Conservation (phyloP, 2,329 filamentous ascomycete genomes). For the Phialemonium atrogriseum region DNA sequence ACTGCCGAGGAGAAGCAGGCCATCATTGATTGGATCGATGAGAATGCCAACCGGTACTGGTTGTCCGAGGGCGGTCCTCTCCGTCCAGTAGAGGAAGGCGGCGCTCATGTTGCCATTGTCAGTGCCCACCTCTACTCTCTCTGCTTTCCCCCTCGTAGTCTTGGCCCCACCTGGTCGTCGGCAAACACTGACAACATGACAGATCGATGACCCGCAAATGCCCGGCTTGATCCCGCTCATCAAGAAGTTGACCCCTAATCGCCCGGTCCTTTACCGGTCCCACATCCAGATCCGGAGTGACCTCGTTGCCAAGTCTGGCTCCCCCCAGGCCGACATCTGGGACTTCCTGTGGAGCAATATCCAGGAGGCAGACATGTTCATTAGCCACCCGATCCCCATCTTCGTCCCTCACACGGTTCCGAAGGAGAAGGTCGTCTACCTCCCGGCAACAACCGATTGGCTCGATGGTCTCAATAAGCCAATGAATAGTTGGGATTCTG, state of each 20-base stretch:
- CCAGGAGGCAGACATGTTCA: constrained; percentile 65
- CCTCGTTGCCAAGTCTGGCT: constrained; percentile 52
- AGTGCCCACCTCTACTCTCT: constrained; percentile 11
- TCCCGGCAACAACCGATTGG: constrained; percentile 79
- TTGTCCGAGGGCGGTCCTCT: constrained; percentile 59
- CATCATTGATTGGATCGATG: constrained; percentile 64
- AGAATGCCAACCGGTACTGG: constrained; percentile 72
- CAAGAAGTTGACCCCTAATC: constrained; percentile 60
- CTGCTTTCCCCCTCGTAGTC: too few relatives aligned
- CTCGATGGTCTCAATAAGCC: constrained; percentile 74
- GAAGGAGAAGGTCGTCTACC: constrained; percentile 58
- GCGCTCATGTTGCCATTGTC: constrained; percentile 65
- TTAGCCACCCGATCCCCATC: constrained; percentile 69
- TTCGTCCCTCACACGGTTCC: constrained; percentile 68
- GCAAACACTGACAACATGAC: constrained; percentile 5
- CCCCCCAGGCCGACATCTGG: constrained; percentile 68
- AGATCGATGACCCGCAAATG: constrained; percentile 81
- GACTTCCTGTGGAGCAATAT: constrained; percentile 66
- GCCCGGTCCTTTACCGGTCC: constrained; percentile 71
- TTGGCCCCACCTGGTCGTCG: background rate
- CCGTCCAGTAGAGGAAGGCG: constrained; percentile 54
- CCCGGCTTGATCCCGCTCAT: constrained; percentile 68
- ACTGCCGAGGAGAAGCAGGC: constrained; percentile 49
- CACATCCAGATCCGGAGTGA: constrained; percentile 79
- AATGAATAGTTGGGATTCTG: constrained; percentile 60